Evolutionary conservation across 2,329 filamentous ascomycete genomes (phyloP), one percentile per base, ranked within the genome.

Genomic region (Fusarium falciforme): DNA sequence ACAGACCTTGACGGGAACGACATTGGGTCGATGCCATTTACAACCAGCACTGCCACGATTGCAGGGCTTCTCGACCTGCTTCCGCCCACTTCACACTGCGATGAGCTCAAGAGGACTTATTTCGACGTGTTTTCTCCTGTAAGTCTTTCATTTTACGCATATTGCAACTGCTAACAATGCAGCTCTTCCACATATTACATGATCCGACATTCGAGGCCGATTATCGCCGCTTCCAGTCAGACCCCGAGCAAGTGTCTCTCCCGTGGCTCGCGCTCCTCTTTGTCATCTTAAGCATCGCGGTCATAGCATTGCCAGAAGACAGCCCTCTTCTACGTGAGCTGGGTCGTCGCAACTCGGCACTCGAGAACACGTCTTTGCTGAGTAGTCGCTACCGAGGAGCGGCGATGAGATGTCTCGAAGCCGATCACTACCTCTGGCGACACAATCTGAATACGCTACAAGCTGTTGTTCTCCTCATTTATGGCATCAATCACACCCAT

Each of bases 401-500:
- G 12, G 70, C 58, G 5, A 72, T 72, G 70, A 68, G 40, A 27
- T 72, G 70, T 35, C 64, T 72, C 1, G 67, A 72, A 11, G 61
- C 70, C 6, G 70, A 72, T 25, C 57, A 68, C 10, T 72, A 70
- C 17, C 67, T 72, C 2, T 71, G 70, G 67, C 35, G 64, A 17
- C 70, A 72, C n/a, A 72, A 68, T n/a, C 8, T 72, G 6, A 33
- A 63, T 7, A 72, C 67, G 2, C 42, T 72, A 0, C 70, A 72
- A 36, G 47, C 70, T 4, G 10, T 72, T 17, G 44, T 72, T 1
- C 55, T 72, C 1, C 7, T 72, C 5, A 71, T 72, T 5, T 72
- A 72, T 6, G 70, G 70, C n/a, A 71, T 72, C 11, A 72, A 70
- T 5, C 67, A 72, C 11, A 72, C 70, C 6, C 70, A 72, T 35